A percentile compares a stretch with the other conserved stretches of the same genome.
Conservation (phyloP, 495 filamentous ascomycete genomes). For the Aspergillus sclerotiicarbonarius region DNA sequence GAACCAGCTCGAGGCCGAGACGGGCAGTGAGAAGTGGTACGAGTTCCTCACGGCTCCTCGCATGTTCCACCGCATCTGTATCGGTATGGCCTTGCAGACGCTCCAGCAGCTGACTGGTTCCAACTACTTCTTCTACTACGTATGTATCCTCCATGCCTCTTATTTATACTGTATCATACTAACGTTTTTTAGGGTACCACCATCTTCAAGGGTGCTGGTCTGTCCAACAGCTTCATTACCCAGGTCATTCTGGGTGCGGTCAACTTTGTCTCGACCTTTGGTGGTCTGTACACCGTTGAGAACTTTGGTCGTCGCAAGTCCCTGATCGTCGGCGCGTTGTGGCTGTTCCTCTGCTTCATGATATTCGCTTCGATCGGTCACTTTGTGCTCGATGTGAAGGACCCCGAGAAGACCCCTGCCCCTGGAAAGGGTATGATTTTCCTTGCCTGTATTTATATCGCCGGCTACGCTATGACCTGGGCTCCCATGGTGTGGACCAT, state of each 20-base stretch:
- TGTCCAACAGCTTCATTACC: constrained; percentile 67
- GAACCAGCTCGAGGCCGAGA: constrained; percentile 56
- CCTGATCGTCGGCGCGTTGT: constrained; percentile 62
- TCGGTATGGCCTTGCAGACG: constrained; percentile 68
- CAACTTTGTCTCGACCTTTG: constrained; percentile 71
- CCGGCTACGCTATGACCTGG: constrained; percentile 62
- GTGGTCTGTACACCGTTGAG: constrained; percentile 68
- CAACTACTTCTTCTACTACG: constrained; percentile 80
- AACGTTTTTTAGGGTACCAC: constrained; percentile 58
- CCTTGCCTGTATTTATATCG: constrained; percentile 64
- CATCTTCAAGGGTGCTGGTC: constrained; percentile 68
- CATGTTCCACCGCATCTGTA: constrained; percentile 67
- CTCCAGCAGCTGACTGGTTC: constrained; percentile 68
- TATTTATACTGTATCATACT: neutral
- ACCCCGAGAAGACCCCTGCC: constrained; percentile 54
- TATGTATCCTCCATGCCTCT: constrained; percentile 37
- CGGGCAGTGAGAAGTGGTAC: constrained; percentile 58
- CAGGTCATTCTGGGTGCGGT: constrained; percentile 72
- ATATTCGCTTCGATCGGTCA: constrained; percentile 70
- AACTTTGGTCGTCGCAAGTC: constrained; percentile 66
- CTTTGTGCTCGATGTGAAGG: constrained; percentile 56
- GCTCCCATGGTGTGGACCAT: constrained; percentile 81
- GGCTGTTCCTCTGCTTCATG: constrained; percentile 69
- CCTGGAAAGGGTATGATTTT: constrained; percentile 75
- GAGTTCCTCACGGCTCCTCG: constrained; percentile 68